These are phyloP conservation scores for Skeletonema menzelii DNA, from an alignment of 108 stramenopile species.

Conservation along the genomic window DNA sequence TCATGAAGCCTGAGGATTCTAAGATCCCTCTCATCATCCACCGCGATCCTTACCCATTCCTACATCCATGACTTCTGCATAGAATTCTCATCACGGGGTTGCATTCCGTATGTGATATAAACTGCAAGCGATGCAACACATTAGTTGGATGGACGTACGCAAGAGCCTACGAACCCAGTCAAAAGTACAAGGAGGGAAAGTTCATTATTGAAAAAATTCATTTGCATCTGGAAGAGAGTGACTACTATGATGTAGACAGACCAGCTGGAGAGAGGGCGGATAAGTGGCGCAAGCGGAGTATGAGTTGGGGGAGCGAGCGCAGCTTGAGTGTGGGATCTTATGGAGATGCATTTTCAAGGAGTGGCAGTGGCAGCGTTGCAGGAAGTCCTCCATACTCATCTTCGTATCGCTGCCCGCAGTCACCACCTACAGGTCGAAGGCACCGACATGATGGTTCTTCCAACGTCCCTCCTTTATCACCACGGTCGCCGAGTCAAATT, in stretches of 20 bases:
- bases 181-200: slow-evolving; percentile 96
- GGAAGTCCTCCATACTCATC: background rate
- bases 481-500: slow-evolving; percentile 35
- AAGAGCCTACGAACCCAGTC: slow-evolving; percentile 81
- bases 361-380: background rate
- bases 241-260: slow-evolving; percentile 56
- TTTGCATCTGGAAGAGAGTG: slow-evolving; percentile 76
- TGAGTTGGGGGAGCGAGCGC: slow-evolving; percentile 73
- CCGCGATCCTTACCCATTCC: too few species aligned
- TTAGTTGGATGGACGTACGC: slow-evolving; percentile 96
- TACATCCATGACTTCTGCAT: too few species aligned
- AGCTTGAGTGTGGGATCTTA: slow-evolving; percentile 21
- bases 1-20: too few species aligned
- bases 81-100: too few species aligned
- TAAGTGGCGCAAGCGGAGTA: slow-evolving; percentile 69
- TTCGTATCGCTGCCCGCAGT: background rate
- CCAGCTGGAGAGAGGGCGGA: slow-evolving; percentile 80
- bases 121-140: slow-evolving; percentile 85
- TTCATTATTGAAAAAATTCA: slow-evolving; percentile 93
- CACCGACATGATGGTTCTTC: background rate
- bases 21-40: too few species aligned
- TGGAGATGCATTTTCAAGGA: slow-evolving; percentile 4
- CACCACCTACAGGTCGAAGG: background rate
- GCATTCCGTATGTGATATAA: slow-evolving; percentile 92
- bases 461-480: slow-evolving; percentile 13